A percentile compares a stretch with the other conserved stretches of the same genome.
phyloP scores from a whole-genome alignment of 1,284 basidiomycete genomes.

The Kalmanozyma brasiliensis region DNA sequence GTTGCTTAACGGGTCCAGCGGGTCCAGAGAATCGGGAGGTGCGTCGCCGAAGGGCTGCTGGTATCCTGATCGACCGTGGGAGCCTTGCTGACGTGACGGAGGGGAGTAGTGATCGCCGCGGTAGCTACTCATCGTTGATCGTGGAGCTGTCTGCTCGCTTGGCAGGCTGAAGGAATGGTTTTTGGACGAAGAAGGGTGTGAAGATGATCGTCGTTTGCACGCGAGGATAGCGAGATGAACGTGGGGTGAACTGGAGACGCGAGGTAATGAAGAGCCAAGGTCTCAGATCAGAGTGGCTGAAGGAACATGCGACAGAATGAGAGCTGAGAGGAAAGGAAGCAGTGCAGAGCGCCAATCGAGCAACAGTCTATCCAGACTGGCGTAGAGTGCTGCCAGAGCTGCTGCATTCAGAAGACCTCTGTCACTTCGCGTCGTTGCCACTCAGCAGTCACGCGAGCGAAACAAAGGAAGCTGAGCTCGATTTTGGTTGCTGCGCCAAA shows the following conservation, averaged over 20 bases:
- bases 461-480: too few relatives aligned
- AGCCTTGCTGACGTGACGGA: not conserved
- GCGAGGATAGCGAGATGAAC: too few relatives aligned
- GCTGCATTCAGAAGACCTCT: not conserved
- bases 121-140: not conserved
- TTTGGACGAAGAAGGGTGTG: not conserved
- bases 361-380: too few relatives aligned
- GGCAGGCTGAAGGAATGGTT: not conserved
- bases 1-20: not conserved
- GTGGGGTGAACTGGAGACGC: too few relatives aligned
- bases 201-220: too few relatives aligned
- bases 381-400: not conserved
- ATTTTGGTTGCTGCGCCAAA: too few relatives aligned
- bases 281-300: too few relatives aligned
- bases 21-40: not conserved
- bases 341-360: too few relatives aligned
- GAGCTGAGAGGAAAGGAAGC: too few relatives aligned
- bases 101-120: not conserved
- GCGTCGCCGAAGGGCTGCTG: not conserved
- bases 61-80: not conserved
- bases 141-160: not conserved
- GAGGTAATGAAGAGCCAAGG: not conserved
- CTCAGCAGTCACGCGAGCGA: too few relatives aligned
- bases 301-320: too few relatives aligned
- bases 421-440: constrained; percentile 21